Conservation (phyloP, 805 yeast genomes). For the Barnettozyma sucrosica region DNA sequence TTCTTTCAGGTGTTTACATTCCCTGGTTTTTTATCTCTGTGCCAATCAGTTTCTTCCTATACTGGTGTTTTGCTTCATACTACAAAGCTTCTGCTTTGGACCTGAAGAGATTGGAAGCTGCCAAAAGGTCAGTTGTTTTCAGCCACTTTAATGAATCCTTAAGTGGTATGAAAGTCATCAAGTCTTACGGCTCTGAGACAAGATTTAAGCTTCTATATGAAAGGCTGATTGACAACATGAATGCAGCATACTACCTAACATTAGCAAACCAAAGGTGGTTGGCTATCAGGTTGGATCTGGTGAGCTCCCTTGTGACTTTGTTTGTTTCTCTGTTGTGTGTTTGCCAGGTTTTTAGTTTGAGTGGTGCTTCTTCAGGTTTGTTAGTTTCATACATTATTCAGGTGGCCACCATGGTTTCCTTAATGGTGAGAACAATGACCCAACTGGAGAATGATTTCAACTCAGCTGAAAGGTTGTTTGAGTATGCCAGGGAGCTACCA, state of each 20-base stretch:
- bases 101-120: constrained; percentile 69
- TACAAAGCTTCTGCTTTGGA: constrained; percentile 74
- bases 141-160: constrained; percentile 67
- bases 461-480: constrained; percentile 58
- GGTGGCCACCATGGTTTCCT: constrained; percentile 49
- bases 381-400: constrained; percentile 57
- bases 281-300: constrained; percentile 50
- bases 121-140: constrained; percentile 64
- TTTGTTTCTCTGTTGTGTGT: constrained; percentile 59
- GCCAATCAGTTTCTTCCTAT: constrained; percentile 43
- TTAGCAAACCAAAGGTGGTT: constrained; percentile 72
- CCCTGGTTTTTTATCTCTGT: constrained; percentile 73
- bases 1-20: constrained; percentile 61
- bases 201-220: constrained; percentile 45
- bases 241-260: constrained; percentile 57
- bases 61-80: constrained; percentile 40
- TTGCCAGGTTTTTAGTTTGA: constrained; percentile 50
- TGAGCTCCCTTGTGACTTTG: constrained; percentile 47
- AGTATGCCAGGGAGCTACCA: constrained; percentile 58
- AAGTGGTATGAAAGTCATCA: constrained; percentile 62
- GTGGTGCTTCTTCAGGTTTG: constrained; percentile 63
- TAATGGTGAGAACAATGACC: constrained; percentile 58
- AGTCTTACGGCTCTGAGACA: constrained; percentile 44
- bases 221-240: constrained; percentile 50
- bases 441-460: constrained; percentile 60